These are phyloP conservation scores for Arthrobotrys musiformis DNA, from an alignment of 2,329 filamentous ascomycete species.

Conservation along the genomic window DNA sequence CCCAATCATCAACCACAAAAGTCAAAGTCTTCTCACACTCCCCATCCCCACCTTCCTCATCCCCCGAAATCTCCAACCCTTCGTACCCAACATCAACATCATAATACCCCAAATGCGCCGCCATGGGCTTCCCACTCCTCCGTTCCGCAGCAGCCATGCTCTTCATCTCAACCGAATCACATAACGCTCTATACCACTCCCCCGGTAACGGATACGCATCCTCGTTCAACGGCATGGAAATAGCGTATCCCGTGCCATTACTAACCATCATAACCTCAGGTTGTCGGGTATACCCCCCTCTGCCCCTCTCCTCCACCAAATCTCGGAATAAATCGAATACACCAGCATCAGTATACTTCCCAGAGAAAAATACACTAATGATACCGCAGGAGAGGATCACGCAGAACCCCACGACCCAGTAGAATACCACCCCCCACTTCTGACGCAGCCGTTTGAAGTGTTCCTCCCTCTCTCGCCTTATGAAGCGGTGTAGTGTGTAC, in stretches of 20 bases:
- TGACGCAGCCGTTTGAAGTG: background rate
- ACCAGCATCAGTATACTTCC: background rate
- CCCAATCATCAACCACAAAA: slow-evolving; percentile 52
- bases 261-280: slow-evolving; percentile 31
- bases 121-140: slow-evolving; percentile 30
- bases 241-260: slow-evolving; percentile 33
- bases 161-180: slow-evolving; percentile 28
- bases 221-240: slow-evolving; percentile 36
- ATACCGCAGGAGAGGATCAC: slow-evolving; percentile 30
- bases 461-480: background rate
- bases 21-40: slow-evolving; percentile 47
- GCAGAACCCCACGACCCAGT: slow-evolving; percentile 23
- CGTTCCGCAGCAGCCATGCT: slow-evolving; percentile 33
- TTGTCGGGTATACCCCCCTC: background rate
- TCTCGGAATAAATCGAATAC: slow-evolving; percentile 15
- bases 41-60: slow-evolving; percentile 8
- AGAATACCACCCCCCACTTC: slow-evolving; percentile 12
- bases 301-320: background rate
- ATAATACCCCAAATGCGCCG: slow-evolving; percentile 38
- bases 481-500: slow-evolving; percentile 1
- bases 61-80: slow-evolving; percentile 19
- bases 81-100: slow-evolving; percentile 33
- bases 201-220: slow-evolving; percentile 32
- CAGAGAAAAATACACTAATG: slow-evolving; percentile 4
- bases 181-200: slow-evolving; percentile 38